These are phyloP conservation scores for Camelina sativa DNA, from an alignment of 345 rosid genomes.

Conservation along the genomic window DNA sequence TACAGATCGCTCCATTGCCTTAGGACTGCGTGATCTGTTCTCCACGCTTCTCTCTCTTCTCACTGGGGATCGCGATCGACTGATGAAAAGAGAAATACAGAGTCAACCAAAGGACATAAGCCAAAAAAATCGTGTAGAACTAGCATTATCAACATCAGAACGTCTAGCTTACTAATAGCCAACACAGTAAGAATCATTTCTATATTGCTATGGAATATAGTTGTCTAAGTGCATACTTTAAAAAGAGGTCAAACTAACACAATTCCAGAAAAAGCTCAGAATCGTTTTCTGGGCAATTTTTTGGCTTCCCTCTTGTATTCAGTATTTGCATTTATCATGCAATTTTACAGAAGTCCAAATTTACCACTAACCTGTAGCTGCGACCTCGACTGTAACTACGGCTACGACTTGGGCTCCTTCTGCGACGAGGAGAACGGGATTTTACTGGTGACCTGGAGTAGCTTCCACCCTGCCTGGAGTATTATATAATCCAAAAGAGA, in stretches of 20 bases:
- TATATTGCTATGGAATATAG: neutral
- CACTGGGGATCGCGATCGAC: conserved; percentile 75
- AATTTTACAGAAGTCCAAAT: neutral
- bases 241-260: neutral
- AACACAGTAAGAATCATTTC: neutral
- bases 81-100: conserved; percentile 24
- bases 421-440: conserved; percentile 65
- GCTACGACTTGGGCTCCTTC: conserved; percentile 73
- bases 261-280: neutral
- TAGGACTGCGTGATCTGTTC: conserved; percentile 54
- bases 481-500: conserved; percentile 17
- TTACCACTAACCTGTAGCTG: conserved; percentile 65
- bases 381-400: conserved; percentile 82
- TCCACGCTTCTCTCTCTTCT: conserved; percentile 57
- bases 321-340: neutral
- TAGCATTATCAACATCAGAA: conserved; percentile 4
- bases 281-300: neutral
- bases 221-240: neutral
- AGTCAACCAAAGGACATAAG: conserved; percentile 1
- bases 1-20: conserved; percentile 40
- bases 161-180: neutral
- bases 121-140: neutral
- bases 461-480: conserved; percentile 57
- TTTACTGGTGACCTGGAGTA: conserved; percentile 74
- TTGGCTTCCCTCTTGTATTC: neutral